Evolutionary conservation across 2,329 filamentous ascomycete species (phyloP).

Genomic region (Botrytis deweyae): DNA sequence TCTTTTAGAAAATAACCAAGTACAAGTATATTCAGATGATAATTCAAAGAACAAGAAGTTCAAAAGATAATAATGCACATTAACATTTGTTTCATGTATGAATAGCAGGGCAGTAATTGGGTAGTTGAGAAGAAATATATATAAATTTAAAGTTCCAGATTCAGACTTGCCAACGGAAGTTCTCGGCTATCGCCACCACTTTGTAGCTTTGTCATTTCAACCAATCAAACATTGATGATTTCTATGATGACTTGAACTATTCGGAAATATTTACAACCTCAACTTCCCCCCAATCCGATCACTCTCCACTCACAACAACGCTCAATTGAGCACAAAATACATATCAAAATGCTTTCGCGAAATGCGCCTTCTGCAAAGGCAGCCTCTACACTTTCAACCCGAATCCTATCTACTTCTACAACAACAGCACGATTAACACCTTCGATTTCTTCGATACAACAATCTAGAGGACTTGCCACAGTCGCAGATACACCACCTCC

Average conservation of each 20-base stretch:
- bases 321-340: conserved; percentile 40
- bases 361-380: conserved; percentile 38
- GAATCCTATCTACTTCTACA: conserved; percentile 36
- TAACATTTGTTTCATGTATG: not conserved
- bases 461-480: conserved; percentile 73
- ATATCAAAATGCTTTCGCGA: conserved; percentile 41
- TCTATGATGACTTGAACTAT: conserved; percentile 31
- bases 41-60: not conserved
- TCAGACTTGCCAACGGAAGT: conserved; percentile 16
- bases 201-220: conserved; percentile 9
- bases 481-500: conserved; percentile 69
- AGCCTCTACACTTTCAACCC: conserved; percentile 36
- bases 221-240: conserved; percentile 23
- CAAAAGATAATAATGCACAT: not conserved
- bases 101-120: not conserved
- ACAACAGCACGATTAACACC: conserved; percentile 34
- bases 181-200: conserved; percentile 22
- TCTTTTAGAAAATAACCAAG: not conserved
- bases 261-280: conserved; percentile 22
- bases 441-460: conserved; percentile 48
- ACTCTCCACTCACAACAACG: conserved; percentile 24
- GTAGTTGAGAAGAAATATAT: not conserved
- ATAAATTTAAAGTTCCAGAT: conserved; percentile 5
- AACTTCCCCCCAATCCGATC: conserved; percentile 25
- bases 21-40: not conserved